Percentiles rank a stretch among this genome's conserved stretches.
phyloP scores from a whole-genome alignment of 306 rosid genomes.

The Dalbergia cochinchinensis region DNA sequence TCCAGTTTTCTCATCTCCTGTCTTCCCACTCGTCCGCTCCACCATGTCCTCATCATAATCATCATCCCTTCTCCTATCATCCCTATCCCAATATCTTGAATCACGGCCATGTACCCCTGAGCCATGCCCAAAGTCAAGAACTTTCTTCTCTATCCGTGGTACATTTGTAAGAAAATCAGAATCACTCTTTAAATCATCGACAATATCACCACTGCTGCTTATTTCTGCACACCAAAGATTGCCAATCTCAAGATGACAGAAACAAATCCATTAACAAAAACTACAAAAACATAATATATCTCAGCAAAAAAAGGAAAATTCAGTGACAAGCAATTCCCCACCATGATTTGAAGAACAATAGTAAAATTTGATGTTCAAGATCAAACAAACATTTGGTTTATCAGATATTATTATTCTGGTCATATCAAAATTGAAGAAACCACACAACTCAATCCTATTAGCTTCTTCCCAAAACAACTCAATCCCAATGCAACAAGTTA shows the following conservation, averaged over 20 bases:
- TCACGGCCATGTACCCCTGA: slow-evolving; percentile 84
- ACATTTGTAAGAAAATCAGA: slow-evolving; percentile 86
- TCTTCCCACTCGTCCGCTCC: slow-evolving; percentile 49
- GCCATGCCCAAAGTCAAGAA: slow-evolving; percentile 79
- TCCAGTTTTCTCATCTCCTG: slow-evolving; percentile 45
- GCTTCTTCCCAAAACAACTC: slow-evolving; percentile 12
- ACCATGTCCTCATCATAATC: slow-evolving; percentile 79
- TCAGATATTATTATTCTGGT: slow-evolving; percentile 21
- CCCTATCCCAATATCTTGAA: slow-evolving; percentile 96
- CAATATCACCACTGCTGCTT: slow-evolving; percentile 53
- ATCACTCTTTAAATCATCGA: slow-evolving; percentile 68
- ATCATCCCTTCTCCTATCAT: slow-evolving; percentile 94
- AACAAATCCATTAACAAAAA: slow-evolving; percentile 17
- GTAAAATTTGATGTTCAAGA: background rate
- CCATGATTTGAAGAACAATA: background rate
- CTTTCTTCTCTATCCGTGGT: slow-evolving; percentile 73
- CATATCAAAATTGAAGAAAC: slow-evolving; percentile 9
- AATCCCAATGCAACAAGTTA: slow-evolving; percentile 36
- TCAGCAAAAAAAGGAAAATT: background rate
- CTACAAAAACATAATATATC: background rate
- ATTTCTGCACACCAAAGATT: slow-evolving; percentile 62
- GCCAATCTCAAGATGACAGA: slow-evolving; percentile 37
- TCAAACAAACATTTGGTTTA: background rate
- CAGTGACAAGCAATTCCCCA: background rate
- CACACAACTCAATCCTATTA: slow-evolving; percentile 11